A percentile compares a stretch with the other conserved stretches of the same genome.
Conservation (phyloP, 2,329 filamentous ascomycete genomes). For the Sporothrix protearum region DNA sequence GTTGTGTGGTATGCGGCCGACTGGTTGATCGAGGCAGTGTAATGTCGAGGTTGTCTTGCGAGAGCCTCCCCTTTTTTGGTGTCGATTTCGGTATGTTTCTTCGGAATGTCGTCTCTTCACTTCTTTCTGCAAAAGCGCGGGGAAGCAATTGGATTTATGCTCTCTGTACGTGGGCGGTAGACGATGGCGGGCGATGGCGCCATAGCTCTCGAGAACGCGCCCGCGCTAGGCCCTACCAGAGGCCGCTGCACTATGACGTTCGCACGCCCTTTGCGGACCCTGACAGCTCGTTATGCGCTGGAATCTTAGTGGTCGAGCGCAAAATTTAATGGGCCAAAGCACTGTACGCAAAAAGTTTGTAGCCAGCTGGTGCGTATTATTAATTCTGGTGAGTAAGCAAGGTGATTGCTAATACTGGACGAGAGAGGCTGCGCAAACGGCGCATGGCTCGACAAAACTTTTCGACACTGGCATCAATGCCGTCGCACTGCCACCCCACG, state of each 20-base stretch:
- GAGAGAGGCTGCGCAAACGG: background rate
- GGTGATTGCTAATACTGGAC: conserved; percentile 5
- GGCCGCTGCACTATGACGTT: background rate
- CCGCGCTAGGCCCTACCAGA: background rate
- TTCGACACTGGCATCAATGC: background rate
- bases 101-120: background rate
- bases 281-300: background rate
- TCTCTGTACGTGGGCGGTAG: background rate
- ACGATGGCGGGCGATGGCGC: background rate
- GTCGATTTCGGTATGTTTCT: background rate
- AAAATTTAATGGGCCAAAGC: background rate
- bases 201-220: background rate
- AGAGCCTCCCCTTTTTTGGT: background rate
- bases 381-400: conserved; percentile 10
- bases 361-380: background rate
- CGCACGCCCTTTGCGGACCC: background rate
- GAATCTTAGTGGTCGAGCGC: background rate
- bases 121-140: background rate
- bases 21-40: background rate
- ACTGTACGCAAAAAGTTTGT: background rate
- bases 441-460: background rate
- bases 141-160: background rate
- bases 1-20: background rate
- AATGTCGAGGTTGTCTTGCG: background rate
- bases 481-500: background rate